Evolutionary conservation across 345 rosid species (phyloP), one percentile per base, ranked within the genome.

Genomic region (Noccaea bulbosa): DNA sequence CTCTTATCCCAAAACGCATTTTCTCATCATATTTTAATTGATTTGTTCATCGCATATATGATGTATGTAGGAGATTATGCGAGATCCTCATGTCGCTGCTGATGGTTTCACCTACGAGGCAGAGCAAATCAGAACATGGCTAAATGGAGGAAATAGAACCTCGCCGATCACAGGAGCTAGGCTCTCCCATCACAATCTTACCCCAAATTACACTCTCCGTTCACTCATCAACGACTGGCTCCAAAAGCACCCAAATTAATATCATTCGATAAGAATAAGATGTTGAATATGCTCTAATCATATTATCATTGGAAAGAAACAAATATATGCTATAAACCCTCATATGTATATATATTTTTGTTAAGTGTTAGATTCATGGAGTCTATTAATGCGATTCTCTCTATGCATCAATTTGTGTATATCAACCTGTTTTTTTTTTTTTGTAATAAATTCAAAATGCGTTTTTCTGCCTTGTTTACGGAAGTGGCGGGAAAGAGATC

Each of bases 31-130:
- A 7, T 11, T 8, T 11, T 3, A 4, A 16, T 22, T 15, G 27
- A 22, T 22, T 22, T 22, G 24, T 1, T 22, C 2, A 22, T 22
- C 24, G 0, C 22, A 20, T 20, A 27, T 27, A 27, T 63, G 37
- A 15, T 14, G 14, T 60, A 52, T 78, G 72, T 83, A 92, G 98
- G 90, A 72, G 37, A 71, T 89, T 4, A 86, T 92, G 93, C 57
- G 6, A 69, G 86, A 92, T 61, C 98, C 96, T 0, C 72, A 69
- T 45, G 78, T 89, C 2, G 96, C 98, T 11, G 96, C 96, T 0
- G 98, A 89, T 61, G 98, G 98, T 10, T 70, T 16, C 71, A 89
- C 92, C 0, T 92, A 92, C 35, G 96, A 89, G 64, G 80, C 67
- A 61, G 80, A 84, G 41, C 80, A 77, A 5, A 37, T 92, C 65